Conservation (phyloP, 2,329 filamentous ascomycete genomes). For the Pseudopithomyces maydicus region DNA sequence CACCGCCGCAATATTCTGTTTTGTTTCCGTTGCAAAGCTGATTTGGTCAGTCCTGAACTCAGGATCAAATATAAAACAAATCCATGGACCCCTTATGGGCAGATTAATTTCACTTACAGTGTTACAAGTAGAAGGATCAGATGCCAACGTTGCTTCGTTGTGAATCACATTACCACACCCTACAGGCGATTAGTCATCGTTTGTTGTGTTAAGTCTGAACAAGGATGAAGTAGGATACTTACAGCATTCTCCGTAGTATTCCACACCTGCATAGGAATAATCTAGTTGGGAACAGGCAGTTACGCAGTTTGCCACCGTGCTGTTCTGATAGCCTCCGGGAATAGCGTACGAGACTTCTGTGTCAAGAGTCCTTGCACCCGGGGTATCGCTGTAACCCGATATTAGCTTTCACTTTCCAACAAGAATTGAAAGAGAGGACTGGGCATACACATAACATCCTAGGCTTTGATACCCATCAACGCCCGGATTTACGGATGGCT, state of each 20-base stretch:
- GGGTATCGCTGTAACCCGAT: not conserved
- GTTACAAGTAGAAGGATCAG: slow-evolving; percentile 36
- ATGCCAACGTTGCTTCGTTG: slow-evolving; percentile 14
- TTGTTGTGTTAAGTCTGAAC: not conserved
- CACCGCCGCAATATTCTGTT: slow-evolving; percentile 22
- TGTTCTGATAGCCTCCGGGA: slow-evolving; percentile 5
- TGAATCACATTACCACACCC: slow-evolving; percentile 23
- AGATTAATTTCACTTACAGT: slow-evolving; percentile 37
- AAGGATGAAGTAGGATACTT: slow-evolving; percentile 4
- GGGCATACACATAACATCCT: slow-evolving; percentile 25
- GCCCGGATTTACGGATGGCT: slow-evolving; percentile 10
- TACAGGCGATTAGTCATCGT: slow-evolving; percentile 3
- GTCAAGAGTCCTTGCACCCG: not conserved
- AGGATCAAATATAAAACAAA: not conserved
- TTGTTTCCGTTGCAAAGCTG: slow-evolving; percentile 30
- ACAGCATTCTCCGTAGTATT: slow-evolving; percentile 27
- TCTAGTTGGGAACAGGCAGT: slow-evolving; percentile 17
- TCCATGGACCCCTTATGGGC: no score
- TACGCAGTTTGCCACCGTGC: slow-evolving; percentile 22
- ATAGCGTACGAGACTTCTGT: not conserved
- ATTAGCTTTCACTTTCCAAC: not conserved
- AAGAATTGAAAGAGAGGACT: not conserved
- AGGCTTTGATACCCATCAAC: slow-evolving; percentile 19
- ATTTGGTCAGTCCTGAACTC: not conserved
- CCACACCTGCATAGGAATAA: slow-evolving; percentile 25